Base-by-base conservation (phyloP, 257 asterid species). In the Solanum tarijense region DNA sequence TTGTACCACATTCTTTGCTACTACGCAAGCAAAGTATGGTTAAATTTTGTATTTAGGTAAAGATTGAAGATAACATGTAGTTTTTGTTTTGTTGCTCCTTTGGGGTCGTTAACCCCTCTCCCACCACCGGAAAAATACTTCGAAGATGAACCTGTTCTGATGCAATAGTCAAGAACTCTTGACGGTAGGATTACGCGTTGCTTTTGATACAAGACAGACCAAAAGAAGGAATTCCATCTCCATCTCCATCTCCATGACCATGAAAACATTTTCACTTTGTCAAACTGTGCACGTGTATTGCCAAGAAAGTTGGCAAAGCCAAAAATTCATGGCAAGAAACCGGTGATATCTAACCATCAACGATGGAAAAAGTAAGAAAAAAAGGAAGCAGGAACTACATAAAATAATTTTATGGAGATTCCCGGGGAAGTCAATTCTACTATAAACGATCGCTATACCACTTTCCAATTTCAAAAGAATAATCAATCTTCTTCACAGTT, bases 371-470 rank as follows among this genome's bases (percentile, higher is more conserved):
- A 48, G 52, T 48, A 76, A 58, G 88, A 41, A 72, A 38, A 69
- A 69, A 85, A 72, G 85, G 66, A 27, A 29, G 7, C 29, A 38
- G 86, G 41, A 85, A 88, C 89, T 79, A 86, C 72, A 88, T 81
- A 84, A 84, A 74, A 81, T 71, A 79, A 14, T 79, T 79, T 73
- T 72, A 86, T n/a, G 88, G 58, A 86, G 88, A 48, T 72, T 73
- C 88, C 72, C 36, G 12, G 35, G 35, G 3, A 38, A 78, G 31
- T 84, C 88, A 38, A 74, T 89, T 88, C 93, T 91, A 90, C 85
- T 89, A 90, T 89, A 60, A 87, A 86, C 86, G 65, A 89, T 41
- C 89, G 69, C 96, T 92, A 93, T 92, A 90, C 94, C 90, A 86
- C 84, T 84, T 87, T 71, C 87, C 87, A 87, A 79, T 71, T 86